Base-by-base conservation (phyloP, 192 early-diverging fungal species). In the Spizellomyces punctatus region DNA sequence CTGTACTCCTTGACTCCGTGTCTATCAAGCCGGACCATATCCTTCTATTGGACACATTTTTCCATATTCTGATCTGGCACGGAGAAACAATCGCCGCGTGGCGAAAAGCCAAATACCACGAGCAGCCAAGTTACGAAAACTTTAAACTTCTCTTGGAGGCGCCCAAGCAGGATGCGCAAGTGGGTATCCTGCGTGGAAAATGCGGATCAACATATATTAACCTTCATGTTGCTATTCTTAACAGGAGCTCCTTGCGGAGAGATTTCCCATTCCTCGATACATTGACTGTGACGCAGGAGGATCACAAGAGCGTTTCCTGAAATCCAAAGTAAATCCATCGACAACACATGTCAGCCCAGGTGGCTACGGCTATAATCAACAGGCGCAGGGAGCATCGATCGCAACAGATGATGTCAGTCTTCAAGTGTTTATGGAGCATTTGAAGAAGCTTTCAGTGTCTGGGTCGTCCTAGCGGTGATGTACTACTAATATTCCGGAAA, bases 1-100 rank as follows among this genome's bases (percentile, higher is more conserved):
- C 98, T 8, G 98, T 98, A 6, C 76, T 97, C 21, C 79, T 99
- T 67, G 98, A 99, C 84, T 98, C 96, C 21, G 87, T 97, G n/a
- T 99, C 98, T 22, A 92, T 99, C 80, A 95, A 98, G 78, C 90
- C 93, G 6, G 94, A 99, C 72, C 87, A 89, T 8, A 93, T 97
- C 57, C 68, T 99, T 46, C 81, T 99, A 8, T 81, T 99, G 41
- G 98, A 99, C 77, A 97, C 98, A 6, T 99, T 94, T 85, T 99
- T 99, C 92, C 95, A 99, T 78, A 91, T 98, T 52, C 89, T 99
- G 19, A 98, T 99, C 72, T 98, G 95, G 93, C 98, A 99, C 71
- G 98, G 98, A 54, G 93, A 95, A 73, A 96, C 93, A 2, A 92
- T 99, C 74, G 95, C 96, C 12, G 90, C 91, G 63, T 99, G 98